Conservation (phyloP, 2,329 filamentous ascomycete genomes). For the Colletotrichum tanaceti region DNA sequence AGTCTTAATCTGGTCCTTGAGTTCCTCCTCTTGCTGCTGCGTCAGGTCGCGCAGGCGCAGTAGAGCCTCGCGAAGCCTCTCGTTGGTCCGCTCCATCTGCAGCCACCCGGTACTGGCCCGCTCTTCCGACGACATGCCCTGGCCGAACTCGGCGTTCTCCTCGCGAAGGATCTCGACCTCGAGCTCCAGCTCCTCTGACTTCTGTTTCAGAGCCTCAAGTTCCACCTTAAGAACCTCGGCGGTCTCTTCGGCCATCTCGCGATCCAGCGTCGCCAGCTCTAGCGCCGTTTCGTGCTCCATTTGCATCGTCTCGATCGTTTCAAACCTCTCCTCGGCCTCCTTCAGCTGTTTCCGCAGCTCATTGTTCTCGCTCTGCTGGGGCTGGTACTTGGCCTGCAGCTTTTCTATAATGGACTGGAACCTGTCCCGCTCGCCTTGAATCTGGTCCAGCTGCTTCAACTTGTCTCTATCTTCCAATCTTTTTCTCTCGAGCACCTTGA, state of each 20-base stretch:
- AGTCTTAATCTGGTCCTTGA: conserved; percentile 78
- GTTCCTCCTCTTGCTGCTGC: conserved; percentile 83
- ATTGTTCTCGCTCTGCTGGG: conserved; percentile 81
- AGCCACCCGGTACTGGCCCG: conserved; percentile 88
- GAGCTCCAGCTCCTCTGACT: conserved; percentile 84
- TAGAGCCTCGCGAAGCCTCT: conserved; percentile 86
- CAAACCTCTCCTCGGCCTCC: conserved; percentile 76
- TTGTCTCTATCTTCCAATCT: conserved; percentile 86
- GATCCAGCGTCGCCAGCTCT: conserved; percentile 88
- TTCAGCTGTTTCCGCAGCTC: conserved; percentile 83
- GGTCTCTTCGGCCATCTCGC: conserved; percentile 96
- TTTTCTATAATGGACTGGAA: conserved; percentile 90
- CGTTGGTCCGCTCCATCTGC: conserved; percentile 91
- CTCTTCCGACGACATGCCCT: conserved; percentile 90
- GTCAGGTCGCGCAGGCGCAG: conserved; percentile 87
- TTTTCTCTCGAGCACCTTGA: conserved; percentile 89
- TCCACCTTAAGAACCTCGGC: conserved; percentile 86
- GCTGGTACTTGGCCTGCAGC: conserved; percentile 87
- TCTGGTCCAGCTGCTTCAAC: conserved; percentile 79
- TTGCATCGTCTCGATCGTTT: conserved; percentile 77
- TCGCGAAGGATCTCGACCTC: conserved; percentile 89
- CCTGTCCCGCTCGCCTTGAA: conserved; percentile 80
- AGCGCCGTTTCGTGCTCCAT: conserved; percentile 87
- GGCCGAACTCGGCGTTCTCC: conserved; percentile 85
- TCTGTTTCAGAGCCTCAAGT: conserved; percentile 79